Evolutionary conservation across 768 basidiomycete species (phyloP).

Genomic region (Macrolepiota fuliginosa): DNA sequence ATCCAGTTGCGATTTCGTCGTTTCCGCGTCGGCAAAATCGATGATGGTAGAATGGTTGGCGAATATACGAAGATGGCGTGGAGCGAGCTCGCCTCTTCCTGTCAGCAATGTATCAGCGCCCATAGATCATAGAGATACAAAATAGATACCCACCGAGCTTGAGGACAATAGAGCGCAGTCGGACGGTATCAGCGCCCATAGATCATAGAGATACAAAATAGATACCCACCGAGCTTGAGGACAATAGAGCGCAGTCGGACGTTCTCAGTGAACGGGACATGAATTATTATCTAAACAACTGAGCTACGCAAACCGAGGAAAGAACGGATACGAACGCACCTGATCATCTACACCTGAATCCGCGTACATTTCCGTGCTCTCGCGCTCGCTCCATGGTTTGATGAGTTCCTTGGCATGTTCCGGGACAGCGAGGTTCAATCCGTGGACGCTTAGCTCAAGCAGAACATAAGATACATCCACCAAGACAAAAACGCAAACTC

Average conservation of each 20-base stretch:
- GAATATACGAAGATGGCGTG: slow-evolving; percentile 72
- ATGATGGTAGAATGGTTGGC: slow-evolving; percentile 73
- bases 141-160: slow-evolving; percentile 59
- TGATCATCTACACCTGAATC: slow-evolving; percentile 88
- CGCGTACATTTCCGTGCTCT: slow-evolving; percentile 60
- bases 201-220: not conserved
- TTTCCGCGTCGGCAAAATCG: slow-evolving; percentile 75
- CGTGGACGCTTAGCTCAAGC: slow-evolving; percentile 62
- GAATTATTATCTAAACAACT: slow-evolving; percentile 64
- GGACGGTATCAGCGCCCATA: slow-evolving; percentile 56
- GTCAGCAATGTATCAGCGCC: not conserved
- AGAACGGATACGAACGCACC: slow-evolving; percentile 34
- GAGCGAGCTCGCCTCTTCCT: slow-evolving; percentile 79
- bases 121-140: slow-evolving; percentile 1
- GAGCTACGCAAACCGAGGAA: slow-evolving; percentile 1
- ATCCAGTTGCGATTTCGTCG: slow-evolving; percentile 65
- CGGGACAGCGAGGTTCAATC: slow-evolving; percentile 76
- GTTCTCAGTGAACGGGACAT: slow-evolving; percentile 77
- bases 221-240: slow-evolving; percentile 65
- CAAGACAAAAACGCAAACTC: slow-evolving; percentile 25
- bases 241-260: slow-evolving; percentile 74
- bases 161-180: slow-evolving; percentile 69
- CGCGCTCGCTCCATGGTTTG: slow-evolving; percentile 80
- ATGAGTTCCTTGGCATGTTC: slow-evolving; percentile 76
- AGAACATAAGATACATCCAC: slow-evolving; percentile 17